Evolutionary conservation across 495 filamentous ascomycete species (phyloP), one percentile per base, ranked within the genome.

Genomic region (Penicillium pulvis): DNA sequence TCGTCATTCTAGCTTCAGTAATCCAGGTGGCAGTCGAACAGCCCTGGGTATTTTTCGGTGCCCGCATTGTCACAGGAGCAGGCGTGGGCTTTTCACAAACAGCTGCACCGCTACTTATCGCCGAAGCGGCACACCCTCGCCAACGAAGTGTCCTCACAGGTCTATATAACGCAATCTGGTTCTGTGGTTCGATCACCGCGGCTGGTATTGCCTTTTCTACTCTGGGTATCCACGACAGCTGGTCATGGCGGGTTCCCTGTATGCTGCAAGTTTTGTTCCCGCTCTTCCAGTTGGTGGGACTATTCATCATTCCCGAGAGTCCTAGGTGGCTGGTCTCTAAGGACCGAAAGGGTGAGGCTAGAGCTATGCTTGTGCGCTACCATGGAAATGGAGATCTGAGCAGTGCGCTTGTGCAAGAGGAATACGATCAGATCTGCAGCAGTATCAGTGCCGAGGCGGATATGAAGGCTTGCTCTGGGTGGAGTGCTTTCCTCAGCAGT

Each of bases 401-500:
- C 33, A 65, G 72, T 44, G 51, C 58, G 14, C 44, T 66, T 9
- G 70, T 71, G 3, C 67, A 64, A 24, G 64, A 65, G 28, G 75
- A 78, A 51, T 75, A 70, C 31, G 59, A 71, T 23, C 68, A 76
- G 48, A 75, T 74, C 70, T 70, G 65, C 56, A 61, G 80, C 75
- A 75, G 83, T 83, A 74, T 86, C 78, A 10, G 77, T 84, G 67
- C 63, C 3, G 71, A 63, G 28, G 61, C 59, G 9, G 71, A 59
- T 55, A 23, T 59, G 8, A 60, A 58, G 33, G 66, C 56, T 30
- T 39, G 52, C 12, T 60, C 57, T 8, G 54, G 52, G 4, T 71
- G 57, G 72, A 69, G 57, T 59, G 66, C 63, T 24, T 87, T 90
- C 75, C 78, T 88, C 73, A 73, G 69, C 47, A 86, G 83, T 50